Base-by-base conservation (phyloP, 441 rosid genomes). In the Flueggea neowawraea region DNA sequence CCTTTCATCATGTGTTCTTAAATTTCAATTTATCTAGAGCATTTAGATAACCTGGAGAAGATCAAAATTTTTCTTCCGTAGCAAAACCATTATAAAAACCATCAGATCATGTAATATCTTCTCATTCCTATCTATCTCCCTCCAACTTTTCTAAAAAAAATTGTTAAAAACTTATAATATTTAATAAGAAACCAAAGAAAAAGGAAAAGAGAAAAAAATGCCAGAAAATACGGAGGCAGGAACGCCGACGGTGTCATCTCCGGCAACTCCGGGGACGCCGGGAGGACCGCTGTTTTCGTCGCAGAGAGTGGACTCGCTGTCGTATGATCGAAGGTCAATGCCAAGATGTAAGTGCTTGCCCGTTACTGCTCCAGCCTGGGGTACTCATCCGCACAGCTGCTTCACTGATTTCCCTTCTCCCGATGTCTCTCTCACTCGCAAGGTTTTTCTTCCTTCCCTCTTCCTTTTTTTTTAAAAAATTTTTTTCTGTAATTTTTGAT, bases 271-370 rank as follows among this genome's bases (percentile, higher is more conserved):
- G 47, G 96, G 96, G 59, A 90, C 97, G 22, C 91, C 97, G 5
- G 97, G 95, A 57, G 95, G 95, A 17, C 95, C 99, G 14, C 74
- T 94, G 74, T 83, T 94, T 55, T 58, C 94, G 16, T 67, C 82
- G 48, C 44, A 69, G 86, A 80, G 96, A 71, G 83, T 87, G 58
- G 99, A 95, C 53, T 95, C 99, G 10, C 64, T 87, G 71, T 89
- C 99, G 0, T 95, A 89, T 45, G 99, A 91, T 66, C 79, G 99
- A 54, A 88, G 91, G 82, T 80, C 91, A 62, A 81, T 78, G 87
- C 78, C 88, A 12, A 74, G 89, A 60, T 87, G 94, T 81, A 89
- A 89, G 82, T 95, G 99, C 82, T 75, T 95, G 62, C 97, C 99
- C 16, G 89, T 91, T 9, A 82, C 66, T 55, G 96, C n/a, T n/a